phyloP scores from a whole-genome alignment of 495 filamentous ascomycete genomes.

The Filosporella fistucella region DNA sequence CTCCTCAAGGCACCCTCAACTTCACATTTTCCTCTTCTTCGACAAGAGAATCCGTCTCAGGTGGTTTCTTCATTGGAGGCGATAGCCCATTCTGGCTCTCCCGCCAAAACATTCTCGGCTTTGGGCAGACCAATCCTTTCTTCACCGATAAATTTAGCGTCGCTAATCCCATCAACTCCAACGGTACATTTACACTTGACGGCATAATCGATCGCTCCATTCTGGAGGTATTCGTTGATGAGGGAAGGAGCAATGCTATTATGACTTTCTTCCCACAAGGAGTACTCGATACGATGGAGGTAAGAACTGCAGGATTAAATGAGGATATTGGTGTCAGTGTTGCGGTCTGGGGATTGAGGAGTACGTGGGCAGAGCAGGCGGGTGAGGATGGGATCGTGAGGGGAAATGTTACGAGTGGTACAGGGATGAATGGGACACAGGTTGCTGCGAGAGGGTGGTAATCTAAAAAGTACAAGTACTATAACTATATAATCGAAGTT shows the following conservation, averaged over 20 bases:
- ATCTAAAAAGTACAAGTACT: background rate
- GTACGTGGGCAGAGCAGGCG: constrained; percentile 31
- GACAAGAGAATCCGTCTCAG: constrained; percentile 39
- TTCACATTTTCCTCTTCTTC: constrained; percentile 45
- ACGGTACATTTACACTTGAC: constrained; percentile 28
- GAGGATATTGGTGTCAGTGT: constrained; percentile 31
- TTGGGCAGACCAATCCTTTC: constrained; percentile 34
- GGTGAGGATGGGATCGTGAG: constrained; percentile 19
- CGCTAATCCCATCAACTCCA: constrained; percentile 27
- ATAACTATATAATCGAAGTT: background rate
- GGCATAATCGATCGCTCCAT: constrained; percentile 47
- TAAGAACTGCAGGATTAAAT: constrained; percentile 33
- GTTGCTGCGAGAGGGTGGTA: constrained; percentile 8
- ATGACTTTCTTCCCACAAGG: constrained; percentile 39
- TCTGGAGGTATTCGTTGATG: constrained; percentile 44
- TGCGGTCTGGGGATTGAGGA: constrained; percentile 37
- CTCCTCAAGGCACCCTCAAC: constrained; percentile 35
- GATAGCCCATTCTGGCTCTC: constrained; percentile 44
- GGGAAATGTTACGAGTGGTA: constrained; percentile 16
- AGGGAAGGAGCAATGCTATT: constrained; percentile 37
- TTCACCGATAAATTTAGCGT: constrained; percentile 45
- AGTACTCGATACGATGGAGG: constrained; percentile 33
- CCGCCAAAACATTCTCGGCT: constrained; percentile 35
- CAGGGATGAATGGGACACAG: constrained; percentile 13
- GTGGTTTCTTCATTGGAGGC: constrained; percentile 40